Conservation (phyloP, 768 basidiomycete genomes). For the Boletus pseudopeckii region DNA sequence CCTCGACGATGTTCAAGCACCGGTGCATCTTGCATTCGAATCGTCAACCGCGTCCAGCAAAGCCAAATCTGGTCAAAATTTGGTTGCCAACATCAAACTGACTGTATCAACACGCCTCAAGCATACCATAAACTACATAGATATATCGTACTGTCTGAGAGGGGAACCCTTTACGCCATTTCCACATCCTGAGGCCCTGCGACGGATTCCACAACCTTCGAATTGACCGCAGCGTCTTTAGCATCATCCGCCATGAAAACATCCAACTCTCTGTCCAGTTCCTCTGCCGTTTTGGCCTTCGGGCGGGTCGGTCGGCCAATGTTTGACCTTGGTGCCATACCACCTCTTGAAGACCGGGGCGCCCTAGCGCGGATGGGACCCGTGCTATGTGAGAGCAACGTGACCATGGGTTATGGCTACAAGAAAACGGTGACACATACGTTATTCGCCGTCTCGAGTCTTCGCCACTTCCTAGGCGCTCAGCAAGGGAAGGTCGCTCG, state of each 20-base stretch:
- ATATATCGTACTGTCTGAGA: constrained; percentile 1
- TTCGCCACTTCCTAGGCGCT: constrained; percentile 57
- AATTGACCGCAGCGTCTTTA: constrained; percentile 21
- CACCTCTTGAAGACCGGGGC: constrained; percentile 18
- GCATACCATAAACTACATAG: constrained; percentile 20
- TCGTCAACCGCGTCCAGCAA: not conserved
- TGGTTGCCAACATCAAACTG: not conserved
- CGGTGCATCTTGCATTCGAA: constrained; percentile 15
- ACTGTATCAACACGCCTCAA: not conserved
- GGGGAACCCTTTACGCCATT: constrained; percentile 39
- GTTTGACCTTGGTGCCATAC: constrained; percentile 17
- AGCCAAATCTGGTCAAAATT: not conserved
- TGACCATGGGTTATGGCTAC: not conserved
- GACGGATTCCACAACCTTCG: constrained; percentile 10
- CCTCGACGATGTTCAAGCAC: constrained; percentile 27
- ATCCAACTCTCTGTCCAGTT: constrained; percentile 87
- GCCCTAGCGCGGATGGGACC: constrained; percentile 47
- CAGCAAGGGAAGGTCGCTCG: constrained; percentile 66
- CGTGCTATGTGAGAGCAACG: constrained; percentile 5
- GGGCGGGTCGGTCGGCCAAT: constrained; percentile 34
- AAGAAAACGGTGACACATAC: constrained; percentile 10
- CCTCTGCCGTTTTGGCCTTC: constrained; percentile 72
- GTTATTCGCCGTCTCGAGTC: constrained; percentile 3
- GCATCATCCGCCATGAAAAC: constrained; percentile 71
- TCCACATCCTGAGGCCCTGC: constrained; percentile 46